Base-by-base conservation (phyloP, 2,329 filamentous ascomycete genomes). In the Graphilbum ipis-grandicollis region DNA sequence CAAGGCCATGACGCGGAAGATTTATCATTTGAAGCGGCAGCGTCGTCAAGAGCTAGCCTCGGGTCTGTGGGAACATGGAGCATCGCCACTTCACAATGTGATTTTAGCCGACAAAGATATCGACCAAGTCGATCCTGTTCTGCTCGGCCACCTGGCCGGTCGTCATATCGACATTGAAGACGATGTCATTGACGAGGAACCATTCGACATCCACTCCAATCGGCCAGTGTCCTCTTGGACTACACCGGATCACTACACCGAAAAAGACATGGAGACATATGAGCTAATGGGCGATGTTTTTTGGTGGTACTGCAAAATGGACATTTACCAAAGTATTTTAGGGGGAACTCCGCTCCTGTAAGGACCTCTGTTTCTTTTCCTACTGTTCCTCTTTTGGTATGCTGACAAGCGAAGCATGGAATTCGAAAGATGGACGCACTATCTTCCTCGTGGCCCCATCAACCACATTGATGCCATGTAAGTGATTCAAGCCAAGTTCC, bases 271-370 rank as follows among this genome's bases (percentile, higher is more conserved):
- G 34, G 76, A 83, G 43, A 75, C 71, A 30, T 93, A 81, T 49
- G 80, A 90, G 48, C 77, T 80, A 14, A 65, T 90, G 29, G 74
- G 80, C 44, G 90, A 96, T 56, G 58, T 96, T 5, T 92, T 80
- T 51, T 98, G 88, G 86, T 94, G 85, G 81, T 94, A 86, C 52
- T 78, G 72, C 48, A 93, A 93, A 55, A 90, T 94, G 63, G 90
- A 96, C 53, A 74, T 81, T 9, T 92, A 88, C 47, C 88, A 94
- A 53, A 85, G 82, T 51, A 72, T 94, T 42, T 62, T 96, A 19
- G 90, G 86, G 46, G 88, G 84, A 9, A 86, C 88, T 31, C 69
- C 69, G 43, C 62, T 92, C 33, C 77, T 94, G 84, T 93, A 62
- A 67, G 84, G n/a, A n/a, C n/a, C n/a, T n/a, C n/a, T n/a, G n/a